Conservation (phyloP, 257 asterid genomes). For the Cruciata laevipes region DNA sequence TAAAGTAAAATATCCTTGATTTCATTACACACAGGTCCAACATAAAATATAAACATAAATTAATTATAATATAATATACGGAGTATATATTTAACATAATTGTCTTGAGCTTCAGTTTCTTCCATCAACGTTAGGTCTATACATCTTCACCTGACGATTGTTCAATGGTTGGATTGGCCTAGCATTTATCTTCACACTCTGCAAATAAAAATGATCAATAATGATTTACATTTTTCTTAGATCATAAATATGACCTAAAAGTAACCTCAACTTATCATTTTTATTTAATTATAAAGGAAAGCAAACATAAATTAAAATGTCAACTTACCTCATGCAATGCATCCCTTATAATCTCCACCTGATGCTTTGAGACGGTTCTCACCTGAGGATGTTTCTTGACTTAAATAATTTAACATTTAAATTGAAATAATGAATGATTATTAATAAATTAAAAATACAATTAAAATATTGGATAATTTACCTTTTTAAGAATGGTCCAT, state of each 20-base stretch:
- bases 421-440: too few species aligned
- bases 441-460: too few species aligned
- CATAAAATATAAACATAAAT: too few species aligned
- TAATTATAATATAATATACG: too few species aligned
- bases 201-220: not conserved
- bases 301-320: not conserved
- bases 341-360: constrained; percentile 44
- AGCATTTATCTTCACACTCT: constrained; percentile 42
- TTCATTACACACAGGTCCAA: too few species aligned
- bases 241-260: too few species aligned
- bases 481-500: constrained; percentile 53
- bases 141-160: constrained; percentile 32
- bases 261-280: too few species aligned
- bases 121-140: constrained; percentile 26
- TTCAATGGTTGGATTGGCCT: constrained; percentile 51
- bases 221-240: too few species aligned
- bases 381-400: constrained; percentile 29
- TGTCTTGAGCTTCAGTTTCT: constrained; percentile 9
- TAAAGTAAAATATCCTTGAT: too few species aligned
- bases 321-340: constrained; percentile 53
- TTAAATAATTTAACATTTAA: not conserved
- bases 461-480: too few species aligned
- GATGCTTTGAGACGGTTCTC: constrained; percentile 46
- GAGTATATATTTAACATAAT: too few species aligned
- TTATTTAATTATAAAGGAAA: too few species aligned